Base-by-base conservation (phyloP, 129 eudicot genomes). In the Mikania micrantha region DNA sequence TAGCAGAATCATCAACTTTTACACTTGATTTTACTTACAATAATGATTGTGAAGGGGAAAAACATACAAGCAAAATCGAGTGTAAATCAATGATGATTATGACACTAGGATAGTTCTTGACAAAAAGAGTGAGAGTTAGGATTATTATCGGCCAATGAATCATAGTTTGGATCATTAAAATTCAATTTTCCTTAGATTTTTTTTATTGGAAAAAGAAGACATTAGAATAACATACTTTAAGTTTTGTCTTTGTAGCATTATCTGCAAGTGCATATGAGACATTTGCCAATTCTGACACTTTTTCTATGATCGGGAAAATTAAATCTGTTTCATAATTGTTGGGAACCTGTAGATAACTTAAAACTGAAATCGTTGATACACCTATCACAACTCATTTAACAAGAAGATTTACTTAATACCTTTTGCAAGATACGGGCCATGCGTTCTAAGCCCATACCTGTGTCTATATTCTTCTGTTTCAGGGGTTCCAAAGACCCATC, bases 291-390 rank as follows among this genome's bases (percentile, higher is more conserved):
- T 88, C 84, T 25, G 99, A 66, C 39, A 87, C 96, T 78, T 84
- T 87, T 84, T 86, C 92, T 59, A 93, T 83, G 50, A 93, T 89
- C 1, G 99, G 99, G 72, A 84, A 93, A 35, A 93, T 89, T 64
- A 93, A 83, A 84, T 93, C 99, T 0, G 95, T 93, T 81, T 93
- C 99, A 16, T 93, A 93, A 79, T 89, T 92, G 83, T 88, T 93
- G 11, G 96, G 92, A 64, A 89, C 99, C 96, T 93, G 93, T 65
- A 74, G 58, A 61, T 65, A 45, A 73, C 21, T 22, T 50, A n/a
- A 13, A 63, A 59, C 7, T 25, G 15, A 58, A 19, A 48, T 13
- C 29, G n/a, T 67, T 36, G 12, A 40, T 17, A 35, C 38, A 44
- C 45, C 27, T 64, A 41, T 20, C 41, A 65, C 17, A 0, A 8